Evolutionary conservation across 2,329 filamentous ascomycete species (phyloP).

Genomic region (Trichoderma sp.): DNA sequence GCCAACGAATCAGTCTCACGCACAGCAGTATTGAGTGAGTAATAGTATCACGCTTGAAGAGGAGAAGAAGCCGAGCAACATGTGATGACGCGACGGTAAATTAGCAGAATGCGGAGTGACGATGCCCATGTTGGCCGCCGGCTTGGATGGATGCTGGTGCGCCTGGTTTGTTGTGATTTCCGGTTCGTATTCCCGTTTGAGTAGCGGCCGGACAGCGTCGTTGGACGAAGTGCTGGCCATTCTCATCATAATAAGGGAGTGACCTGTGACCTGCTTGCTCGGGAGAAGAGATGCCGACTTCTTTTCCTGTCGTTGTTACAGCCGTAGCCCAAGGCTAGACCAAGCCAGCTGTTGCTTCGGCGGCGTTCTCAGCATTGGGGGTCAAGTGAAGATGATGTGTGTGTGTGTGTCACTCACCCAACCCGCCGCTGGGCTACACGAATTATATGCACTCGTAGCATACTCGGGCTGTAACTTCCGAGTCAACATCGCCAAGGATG

Average conservation of each 20-base stretch:
- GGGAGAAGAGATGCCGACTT: neutral
- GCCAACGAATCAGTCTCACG: neutral
- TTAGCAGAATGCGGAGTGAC: neutral
- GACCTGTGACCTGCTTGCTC: neutral
- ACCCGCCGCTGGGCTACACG: no score
- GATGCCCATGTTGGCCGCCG: neutral
- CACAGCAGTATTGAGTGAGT: neutral
- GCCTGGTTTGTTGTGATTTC: neutral
- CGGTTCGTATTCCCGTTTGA: neutral
- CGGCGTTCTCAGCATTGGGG: no score
- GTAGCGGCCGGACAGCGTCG: neutral
- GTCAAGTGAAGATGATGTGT: no score
- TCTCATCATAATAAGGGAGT: neutral
- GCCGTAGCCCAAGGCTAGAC: no score
- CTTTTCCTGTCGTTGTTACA: neutral
- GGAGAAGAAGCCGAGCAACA: conserved; percentile 4
- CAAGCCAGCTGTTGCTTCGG: no score
- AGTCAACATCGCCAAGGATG: neutral
- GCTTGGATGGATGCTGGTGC: neutral
- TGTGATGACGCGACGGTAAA: neutral
- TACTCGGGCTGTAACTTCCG: neutral
- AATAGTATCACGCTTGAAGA: neutral
- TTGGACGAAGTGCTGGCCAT: neutral
- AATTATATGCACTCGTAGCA: neutral
- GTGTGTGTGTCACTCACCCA: no score